Conservation (phyloP, 768 basidiomycete species). For the Auriscalpium vulgare region DNA sequence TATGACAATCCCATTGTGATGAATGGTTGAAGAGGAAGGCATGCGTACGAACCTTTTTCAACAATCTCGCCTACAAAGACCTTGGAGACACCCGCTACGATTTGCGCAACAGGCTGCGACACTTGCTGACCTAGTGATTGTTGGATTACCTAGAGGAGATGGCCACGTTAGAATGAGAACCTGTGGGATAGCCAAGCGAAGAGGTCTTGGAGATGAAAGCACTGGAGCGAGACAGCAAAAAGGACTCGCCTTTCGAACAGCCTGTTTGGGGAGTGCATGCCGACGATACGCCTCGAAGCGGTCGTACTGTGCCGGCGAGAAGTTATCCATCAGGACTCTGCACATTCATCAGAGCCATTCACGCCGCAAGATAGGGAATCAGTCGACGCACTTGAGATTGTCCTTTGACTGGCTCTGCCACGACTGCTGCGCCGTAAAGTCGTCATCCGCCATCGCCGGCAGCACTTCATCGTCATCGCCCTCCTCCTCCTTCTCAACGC, state of each 20-base stretch:
- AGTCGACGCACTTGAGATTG: constrained; percentile 58
- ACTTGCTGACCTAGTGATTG: constrained; percentile 75
- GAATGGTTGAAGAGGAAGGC: no score
- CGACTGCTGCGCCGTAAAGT: constrained; percentile 75
- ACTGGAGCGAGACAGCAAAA: neutral
- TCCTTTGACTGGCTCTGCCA: constrained; percentile 87
- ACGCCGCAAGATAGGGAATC: neutral
- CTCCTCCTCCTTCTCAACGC: constrained; percentile 40
- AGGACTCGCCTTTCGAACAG: constrained; percentile 61
- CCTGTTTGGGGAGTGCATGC: constrained; percentile 76
- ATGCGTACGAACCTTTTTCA: constrained; percentile 57
- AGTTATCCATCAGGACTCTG: constrained; percentile 85
- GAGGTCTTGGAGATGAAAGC: neutral
- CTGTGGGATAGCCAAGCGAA: neutral
- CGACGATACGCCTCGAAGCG: constrained; percentile 85
- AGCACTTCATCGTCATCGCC: constrained; percentile 74
- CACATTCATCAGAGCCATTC: neutral
- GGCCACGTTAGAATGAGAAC: neutral
- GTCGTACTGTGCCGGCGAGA: constrained; percentile 77
- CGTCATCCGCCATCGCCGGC: constrained; percentile 84
- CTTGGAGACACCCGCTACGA: constrained; percentile 84
- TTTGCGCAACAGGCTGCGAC: constrained; percentile 80
- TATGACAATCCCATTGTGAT: no score
- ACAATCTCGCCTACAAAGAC: constrained; percentile 92
- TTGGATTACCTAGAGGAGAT: constrained; percentile 60